Evolutionary conservation across 116 monocot genomes (phyloP), one percentile per base, ranked within the genome.

Genomic region (Zostera marina): DNA sequence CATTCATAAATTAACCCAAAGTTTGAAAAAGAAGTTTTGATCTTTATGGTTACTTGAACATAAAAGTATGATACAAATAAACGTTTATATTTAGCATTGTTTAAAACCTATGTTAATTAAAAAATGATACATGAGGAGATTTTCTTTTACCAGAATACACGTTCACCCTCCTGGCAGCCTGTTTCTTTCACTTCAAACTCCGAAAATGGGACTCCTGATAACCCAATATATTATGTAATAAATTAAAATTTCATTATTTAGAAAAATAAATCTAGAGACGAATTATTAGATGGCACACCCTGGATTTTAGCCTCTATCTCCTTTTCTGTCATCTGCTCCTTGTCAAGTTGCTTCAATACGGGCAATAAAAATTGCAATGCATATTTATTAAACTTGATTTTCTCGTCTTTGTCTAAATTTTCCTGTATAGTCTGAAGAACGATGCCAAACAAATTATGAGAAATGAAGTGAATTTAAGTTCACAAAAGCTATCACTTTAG

Each of bases 251-350:
- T 25, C 13, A 14, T 16, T 44, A 11, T 11, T 51, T 9, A 7
- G 39, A 26, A 63, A 14, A 43, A 42, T 17, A 47, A 20, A 49
- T 61, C 11, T 46, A 16, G 12, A 59, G 40, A 22, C 1, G 8
- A 42, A 13, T 42, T 40, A 16, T 17, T 42, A 9, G 12, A 21
- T 59, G 41, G 14, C 44, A 32, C 73, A 96, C 96, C 89, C 70
- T 63, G 61, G 57, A 85, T 76, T 44, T 54, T 66, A 48, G 89
- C 89, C 68, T 85, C 96, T 38, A 80, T 56, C 73, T 78, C 74
- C 63, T 85, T 96, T 58, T 96, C 96, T 55, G 15, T 7, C 25
- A 22, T 76, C 64, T 85, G 96, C 44, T 84, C 85, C 39, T 73
- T 59, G 11, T 56, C 58, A 14, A 96, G 56, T 52, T 80, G 72